Evolutionary conservation across 352 stramenopile genomes (phyloP).

Genomic region (Peronospora belbahrii): DNA sequence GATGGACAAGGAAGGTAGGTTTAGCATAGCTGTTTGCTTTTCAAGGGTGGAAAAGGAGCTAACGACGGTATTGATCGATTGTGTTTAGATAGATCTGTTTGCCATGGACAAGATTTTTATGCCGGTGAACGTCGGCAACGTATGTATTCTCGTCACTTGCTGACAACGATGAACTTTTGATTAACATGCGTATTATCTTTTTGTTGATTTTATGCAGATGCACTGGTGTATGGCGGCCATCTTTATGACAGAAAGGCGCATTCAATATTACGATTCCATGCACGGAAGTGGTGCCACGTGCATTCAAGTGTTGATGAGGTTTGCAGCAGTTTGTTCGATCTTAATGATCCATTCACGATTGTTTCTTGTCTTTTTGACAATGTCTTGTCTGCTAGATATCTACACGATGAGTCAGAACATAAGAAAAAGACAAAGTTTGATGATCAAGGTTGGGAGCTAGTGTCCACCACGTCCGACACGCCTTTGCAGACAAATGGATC

Average conservation of each 20-base stretch:
- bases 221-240: slow-evolving; percentile 85
- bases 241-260: slow-evolving; percentile 83
- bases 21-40: neutral
- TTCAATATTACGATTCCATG: slow-evolving; percentile 88
- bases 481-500: slow-evolving; percentile 77
- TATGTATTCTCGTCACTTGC: slow-evolving; percentile 21
- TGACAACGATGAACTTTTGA: neutral
- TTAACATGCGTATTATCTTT: neutral
- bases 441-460: slow-evolving; percentile 52
- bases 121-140: slow-evolving; percentile 81
- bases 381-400: slow-evolving; percentile 38
- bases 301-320: slow-evolving; percentile 63
- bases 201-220: slow-evolving; percentile 34
- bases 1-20: slow-evolving; percentile 74
- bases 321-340: neutral
- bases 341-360: neutral
- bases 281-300: slow-evolving; percentile 55
- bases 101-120: slow-evolving; percentile 88
- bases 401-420: slow-evolving; percentile 77
- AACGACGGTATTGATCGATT: neutral
- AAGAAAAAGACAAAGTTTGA: slow-evolving; percentile 76
- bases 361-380: slow-evolving; percentile 1
- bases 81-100: slow-evolving; percentile 72
- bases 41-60: neutral
- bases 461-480: slow-evolving; percentile 48